Conservation (phyloP, 345 rosid genomes). For the Gossypium raimondii region DNA sequence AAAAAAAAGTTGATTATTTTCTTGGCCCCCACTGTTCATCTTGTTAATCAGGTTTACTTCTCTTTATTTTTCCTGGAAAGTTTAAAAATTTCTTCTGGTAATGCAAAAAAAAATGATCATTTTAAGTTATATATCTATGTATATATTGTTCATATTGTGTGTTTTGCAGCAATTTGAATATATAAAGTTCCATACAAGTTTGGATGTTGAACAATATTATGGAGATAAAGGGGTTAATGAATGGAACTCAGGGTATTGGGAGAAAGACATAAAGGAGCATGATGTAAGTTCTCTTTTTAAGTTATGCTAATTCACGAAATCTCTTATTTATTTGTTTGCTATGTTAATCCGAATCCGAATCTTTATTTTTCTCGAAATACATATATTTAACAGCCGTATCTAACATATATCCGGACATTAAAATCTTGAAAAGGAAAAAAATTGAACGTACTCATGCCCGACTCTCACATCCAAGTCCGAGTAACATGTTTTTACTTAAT, state of each 20-base stretch:
- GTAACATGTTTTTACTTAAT: background rate
- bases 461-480: background rate
- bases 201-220: slow-evolving; percentile 59
- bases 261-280: slow-evolving; percentile 51
- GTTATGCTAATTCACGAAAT: background rate
- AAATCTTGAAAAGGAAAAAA: too few relatives aligned
- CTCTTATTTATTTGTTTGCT: background rate
- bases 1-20: slow-evolving; percentile 49
- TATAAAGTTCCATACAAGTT: slow-evolving; percentile 35
- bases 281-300: slow-evolving; percentile 41
- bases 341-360: too few relatives aligned
- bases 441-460: too few relatives aligned
- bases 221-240: slow-evolving; percentile 77
- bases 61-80: background rate
- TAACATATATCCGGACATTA: too few relatives aligned
- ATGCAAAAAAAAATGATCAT: background rate
- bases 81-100: background rate
- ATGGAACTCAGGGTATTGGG: slow-evolving; percentile 59
- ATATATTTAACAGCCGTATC: background rate
- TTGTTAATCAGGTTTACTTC: slow-evolving; percentile 60
- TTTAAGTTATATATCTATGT: background rate
- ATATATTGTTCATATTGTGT: background rate
- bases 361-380: too few relatives aligned
- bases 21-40: slow-evolving; percentile 80
- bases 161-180: slow-evolving; percentile 65